Base-by-base conservation (phyloP, 257 asterid genomes). In the Nicotiana tomentosiformis region DNA sequence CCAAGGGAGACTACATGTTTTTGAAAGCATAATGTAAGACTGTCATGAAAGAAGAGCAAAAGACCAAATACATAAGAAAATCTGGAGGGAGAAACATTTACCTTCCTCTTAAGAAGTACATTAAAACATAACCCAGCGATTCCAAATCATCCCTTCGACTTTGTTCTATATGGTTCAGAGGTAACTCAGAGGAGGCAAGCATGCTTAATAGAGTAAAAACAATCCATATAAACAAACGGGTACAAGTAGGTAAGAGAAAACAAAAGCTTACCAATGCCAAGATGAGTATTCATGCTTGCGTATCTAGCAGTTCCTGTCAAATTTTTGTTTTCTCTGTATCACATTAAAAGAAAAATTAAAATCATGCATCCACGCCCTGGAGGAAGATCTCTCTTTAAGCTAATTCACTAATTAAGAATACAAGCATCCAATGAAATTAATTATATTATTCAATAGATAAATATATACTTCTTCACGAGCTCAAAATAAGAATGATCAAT, bases 1-100 rank as follows among this genome's bases (percentile, higher is more conserved):
- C 94, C 94, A 91, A 32, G 94, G 94, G 82, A 91, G 94, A 90
- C 94, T 91, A 80, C 84, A 86, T 79, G 46, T 74, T 65, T 87
- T 74, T 77, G 78, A 46, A 70, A 84, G 81, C 43, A 74, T 77
- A 86, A 83, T 84, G 89, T 69, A 68, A 66, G 83, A 56, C 35
- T 61, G 29, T 62, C 49, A 12, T 30, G 72, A 65, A 23, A 82
- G 77, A 74, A 6, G n/a, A 69, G 51, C 46, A 58, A 26, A 82
- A 74, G 33, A 29, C 4, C 4, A 51, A n/a, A 17, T 23, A 46
- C 10, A n/a, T 49, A 26, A 51, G 9, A 76, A 18, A 12, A 76
- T 76, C 16, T 76, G 16, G 64, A 39, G 29, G 20, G 17, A 77
- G 29, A 23, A 74, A 43, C 10, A 74, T 35, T 37, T 74, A 82